Base-by-base conservation (phyloP, 345 rosid species). In the Gossypium bickii region DNA sequence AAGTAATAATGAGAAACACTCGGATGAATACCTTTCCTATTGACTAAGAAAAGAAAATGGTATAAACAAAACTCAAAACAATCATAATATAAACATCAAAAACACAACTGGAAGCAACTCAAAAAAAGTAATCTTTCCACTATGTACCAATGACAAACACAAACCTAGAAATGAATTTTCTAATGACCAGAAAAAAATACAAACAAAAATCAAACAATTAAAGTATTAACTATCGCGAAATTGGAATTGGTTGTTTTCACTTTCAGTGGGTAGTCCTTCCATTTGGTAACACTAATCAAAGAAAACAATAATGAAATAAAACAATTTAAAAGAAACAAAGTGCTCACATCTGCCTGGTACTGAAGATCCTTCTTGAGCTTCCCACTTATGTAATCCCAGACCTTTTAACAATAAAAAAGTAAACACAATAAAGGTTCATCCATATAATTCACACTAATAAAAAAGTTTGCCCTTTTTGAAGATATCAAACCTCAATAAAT, bases 341-440 rank as follows among this genome's bases (percentile, higher is more conserved):
- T 25, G 81, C 94, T 86, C 74, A 91, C 99, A 70, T 87, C 99
- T 78, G 98, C 98, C 83, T 96, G 99, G 82, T 96, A 96, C 56
- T 90, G 98, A 74, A 96, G 91, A 85, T 96, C 99, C 82, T 93
- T 93, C 88, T 96, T 92, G 81, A 96, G 91, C 87, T 96, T 96
- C 73, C 99, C 99, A 73, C 92, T 96, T 60, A 93, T 76, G 78
- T 96, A 90, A 86, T 96, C 99, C 99, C 99, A 96, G 59, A 96
- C 98, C 98, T 93, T 73, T 66, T 62, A 59, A 75, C 49, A 61
- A 8, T 64, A 70, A 77, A 45, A 72, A 78, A 47, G 77, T 74
- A 41, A 67, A 79, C 72, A 77, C 15, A 78, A 70, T 79, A 78
- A 59, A 71, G 47, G 57, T 48, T 76, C 64, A 77, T 60, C 67